phyloP scores from a whole-genome alignment of 2,329 filamentous ascomycete genomes.

The Claviceps sp. region DNA sequence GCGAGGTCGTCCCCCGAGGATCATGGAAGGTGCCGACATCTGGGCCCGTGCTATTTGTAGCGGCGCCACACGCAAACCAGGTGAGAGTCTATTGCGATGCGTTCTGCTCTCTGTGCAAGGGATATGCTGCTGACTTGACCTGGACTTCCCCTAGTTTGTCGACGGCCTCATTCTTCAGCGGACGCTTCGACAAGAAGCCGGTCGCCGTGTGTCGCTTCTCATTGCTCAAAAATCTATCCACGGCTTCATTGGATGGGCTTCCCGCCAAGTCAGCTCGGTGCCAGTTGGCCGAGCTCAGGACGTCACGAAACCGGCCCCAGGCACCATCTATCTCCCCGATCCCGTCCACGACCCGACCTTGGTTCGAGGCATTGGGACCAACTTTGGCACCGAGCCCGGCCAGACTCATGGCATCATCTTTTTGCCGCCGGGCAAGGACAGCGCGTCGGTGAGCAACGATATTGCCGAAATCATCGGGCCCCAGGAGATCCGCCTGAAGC shows the following conservation, averaged over 20 bases:
- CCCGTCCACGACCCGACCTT: constrained; percentile 73
- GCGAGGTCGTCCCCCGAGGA: constrained; percentile 87
- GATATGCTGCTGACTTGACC: not conserved
- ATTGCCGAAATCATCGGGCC: constrained; percentile 69
- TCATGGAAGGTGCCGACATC: constrained; percentile 87
- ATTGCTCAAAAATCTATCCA: constrained; percentile 94
- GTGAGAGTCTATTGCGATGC: constrained; percentile 27
- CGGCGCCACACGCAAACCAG: constrained; percentile 93
- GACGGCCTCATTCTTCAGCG: constrained; percentile 90
- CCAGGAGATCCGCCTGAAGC: constrained; percentile 75
- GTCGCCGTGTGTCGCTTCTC: constrained; percentile 79
- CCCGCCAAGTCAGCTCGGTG: constrained; percentile 73
- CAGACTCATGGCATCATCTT: constrained; percentile 75
- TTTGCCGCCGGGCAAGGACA: constrained; percentile 69
- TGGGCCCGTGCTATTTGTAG: constrained; percentile 88
- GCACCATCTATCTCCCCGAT: constrained; percentile 79
- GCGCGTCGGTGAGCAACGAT: constrained; percentile 64
- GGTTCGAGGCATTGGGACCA: constrained; percentile 63
- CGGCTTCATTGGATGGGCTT: constrained; percentile 81
- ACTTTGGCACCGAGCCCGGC: constrained; percentile 61
- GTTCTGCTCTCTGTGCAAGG: not conserved
- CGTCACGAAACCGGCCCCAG: constrained; percentile 63
- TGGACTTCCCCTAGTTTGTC: constrained; percentile 55
- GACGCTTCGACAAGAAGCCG: constrained; percentile 73
- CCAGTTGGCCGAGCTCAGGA: constrained; percentile 92